phyloP scores from a whole-genome alignment of 2,329 filamentous ascomycete genomes.

The Emergomyces orientalis region DNA sequence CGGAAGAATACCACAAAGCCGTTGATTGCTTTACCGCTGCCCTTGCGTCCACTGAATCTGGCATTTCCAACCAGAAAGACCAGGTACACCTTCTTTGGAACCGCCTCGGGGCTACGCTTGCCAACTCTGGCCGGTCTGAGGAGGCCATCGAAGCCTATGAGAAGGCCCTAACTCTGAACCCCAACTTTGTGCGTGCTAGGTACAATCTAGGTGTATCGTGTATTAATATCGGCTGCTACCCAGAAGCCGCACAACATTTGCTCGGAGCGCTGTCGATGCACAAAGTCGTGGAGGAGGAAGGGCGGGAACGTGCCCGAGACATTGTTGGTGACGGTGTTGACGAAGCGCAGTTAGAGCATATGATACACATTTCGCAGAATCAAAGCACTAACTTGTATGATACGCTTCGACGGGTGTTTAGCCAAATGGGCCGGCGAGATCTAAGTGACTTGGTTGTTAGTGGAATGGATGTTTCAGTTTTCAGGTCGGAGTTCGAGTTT shows the following conservation, averaged over 20 bases:
- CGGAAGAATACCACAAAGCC: constrained; percentile 95
- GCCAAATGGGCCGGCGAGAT: constrained; percentile 84
- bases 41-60: constrained; percentile 73
- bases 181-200: constrained; percentile 92
- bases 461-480: constrained; percentile 82
- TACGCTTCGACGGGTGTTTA: constrained; percentile 88
- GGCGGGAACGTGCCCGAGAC: constrained; percentile 72
- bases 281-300: constrained; percentile 79
- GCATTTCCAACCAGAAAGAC: constrained; percentile 70
- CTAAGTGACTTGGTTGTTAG: constrained; percentile 77
- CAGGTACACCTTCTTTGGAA: constrained; percentile 97
- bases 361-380: constrained; percentile 73
- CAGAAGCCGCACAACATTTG: constrained; percentile 85
- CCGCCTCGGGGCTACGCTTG: constrained; percentile 85
- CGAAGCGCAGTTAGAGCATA: constrained; percentile 70
- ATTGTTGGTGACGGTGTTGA: constrained; percentile 55
- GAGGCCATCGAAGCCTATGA: constrained; percentile 97
- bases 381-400: constrained; percentile 95
- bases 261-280: constrained; percentile 92
- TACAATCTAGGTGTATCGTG: constrained; percentile 96
- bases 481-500: constrained; percentile 87
- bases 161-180: constrained; percentile 76
- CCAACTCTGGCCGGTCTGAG: constrained; percentile 86
- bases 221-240: constrained; percentile 94
- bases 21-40: constrained; percentile 97